Base-by-base conservation (phyloP, 2,329 filamentous ascomycete genomes). In the Calycina herbarum region DNA sequence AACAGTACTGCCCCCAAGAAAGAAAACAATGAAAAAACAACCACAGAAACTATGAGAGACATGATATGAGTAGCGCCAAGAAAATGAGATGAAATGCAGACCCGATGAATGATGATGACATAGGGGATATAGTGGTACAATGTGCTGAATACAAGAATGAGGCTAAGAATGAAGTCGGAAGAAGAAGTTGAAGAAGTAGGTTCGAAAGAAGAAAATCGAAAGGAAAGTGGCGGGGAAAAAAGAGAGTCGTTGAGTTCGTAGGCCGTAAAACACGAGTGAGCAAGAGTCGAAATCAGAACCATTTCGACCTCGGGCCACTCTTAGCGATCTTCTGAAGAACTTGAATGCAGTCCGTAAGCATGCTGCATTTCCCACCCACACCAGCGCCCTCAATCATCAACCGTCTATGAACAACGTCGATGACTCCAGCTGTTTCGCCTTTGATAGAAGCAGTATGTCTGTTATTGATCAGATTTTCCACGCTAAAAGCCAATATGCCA, bases 321-420 rank as follows among this genome's bases (percentile, higher is more conserved):
- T 82, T 80, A 69, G 85, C 82, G 62, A 88, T 73, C 70, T 80
- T 83, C 70, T 77, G 79, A 69, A 88, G 70, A 61, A 86, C 84
- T 1, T 79, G 76, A 3, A 85, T 77, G 6, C 84, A 83, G 70
- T 88, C 85, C 29, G 82, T 78, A 56, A 84, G 82, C 60, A 86
- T 72, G 58, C 82, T 79, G 69, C 79, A 85, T 60, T 79, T 78
- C 24, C 78, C 78, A 5, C 82, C 83, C 3, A 81, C 73, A 17
- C 45, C 45, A 17, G 33, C 45, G 45, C 81, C 83, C 61, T 86
- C 85, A 54, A 73, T 73, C 70, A 83, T 81, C 54, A 88, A 75
- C 54, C 79, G 75, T 40, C 79, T 76, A 17, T 79, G 77, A 6
- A 82, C 82, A 66, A 86, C 77, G 13, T 79, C 77, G n/a, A 87